Percentiles rank a stretch among this genome's conserved stretches.
Conservation (phyloP, 495 filamentous ascomycete species). For the Aspergillus baeticus region DNA sequence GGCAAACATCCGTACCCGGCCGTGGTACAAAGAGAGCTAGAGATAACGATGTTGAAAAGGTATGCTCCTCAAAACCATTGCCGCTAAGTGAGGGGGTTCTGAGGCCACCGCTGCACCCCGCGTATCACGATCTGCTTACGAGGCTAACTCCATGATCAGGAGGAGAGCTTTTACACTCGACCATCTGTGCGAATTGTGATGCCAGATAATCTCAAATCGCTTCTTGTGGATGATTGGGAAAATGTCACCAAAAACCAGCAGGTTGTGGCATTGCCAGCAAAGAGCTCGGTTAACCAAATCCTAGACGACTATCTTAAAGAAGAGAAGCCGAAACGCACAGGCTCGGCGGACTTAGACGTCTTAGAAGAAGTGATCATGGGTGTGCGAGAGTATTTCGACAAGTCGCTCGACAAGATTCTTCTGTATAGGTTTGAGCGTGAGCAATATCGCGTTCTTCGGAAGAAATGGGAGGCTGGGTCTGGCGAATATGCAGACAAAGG, state of each 20-base stretch:
- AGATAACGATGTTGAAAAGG: conserved; percentile 85
- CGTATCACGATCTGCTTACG: neutral
- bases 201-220: conserved; percentile 81
- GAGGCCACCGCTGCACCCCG: neutral
- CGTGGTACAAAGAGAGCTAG: conserved; percentile 67
- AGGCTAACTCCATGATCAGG: conserved; percentile 49
- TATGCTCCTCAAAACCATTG: conserved; percentile 43
- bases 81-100: neutral
- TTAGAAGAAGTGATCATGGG: conserved; percentile 85
- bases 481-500: conserved; percentile 63
- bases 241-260: conserved; percentile 92
- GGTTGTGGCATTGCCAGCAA: conserved; percentile 79
- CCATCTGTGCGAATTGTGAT: conserved; percentile 77
- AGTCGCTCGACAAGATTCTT: conserved; percentile 77
- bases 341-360: conserved; percentile 70
- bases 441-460: conserved; percentile 74
- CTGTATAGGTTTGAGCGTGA: conserved; percentile 89
- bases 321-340: conserved; percentile 64
- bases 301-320: conserved; percentile 72
- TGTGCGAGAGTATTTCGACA: conserved; percentile 88
- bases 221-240: conserved; percentile 98
- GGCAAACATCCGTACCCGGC: conserved; percentile 64
- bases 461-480: conserved; percentile 54
- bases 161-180: conserved; percentile 75
- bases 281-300: conserved; percentile 70